Evolutionary conservation across 2,329 filamentous ascomycete species (phyloP).

Genomic region (Fusarium sp.): DNA sequence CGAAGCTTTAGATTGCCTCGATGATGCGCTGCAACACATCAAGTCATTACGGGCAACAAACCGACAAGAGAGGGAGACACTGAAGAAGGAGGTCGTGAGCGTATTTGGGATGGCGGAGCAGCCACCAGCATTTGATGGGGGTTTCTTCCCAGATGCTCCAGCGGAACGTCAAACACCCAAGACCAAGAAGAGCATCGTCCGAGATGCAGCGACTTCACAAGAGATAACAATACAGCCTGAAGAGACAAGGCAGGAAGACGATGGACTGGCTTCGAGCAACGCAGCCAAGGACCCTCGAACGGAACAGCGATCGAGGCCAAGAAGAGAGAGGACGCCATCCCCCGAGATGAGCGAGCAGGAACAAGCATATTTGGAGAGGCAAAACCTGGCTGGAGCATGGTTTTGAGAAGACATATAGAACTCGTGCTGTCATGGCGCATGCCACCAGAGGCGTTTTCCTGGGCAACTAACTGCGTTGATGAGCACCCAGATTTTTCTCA

Average conservation of each 20-base stretch:
- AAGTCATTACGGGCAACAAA: constrained; percentile 34
- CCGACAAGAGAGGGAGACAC: constrained; percentile 27
- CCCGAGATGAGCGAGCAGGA: constrained; percentile 22
- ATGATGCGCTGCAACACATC: constrained; percentile 37
- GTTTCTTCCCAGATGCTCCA: constrained; percentile 16
- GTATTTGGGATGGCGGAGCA: constrained; percentile 34
- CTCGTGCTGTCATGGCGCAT: constrained; percentile 15
- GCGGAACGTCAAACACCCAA: constrained; percentile 7
- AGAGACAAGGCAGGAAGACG: constrained; percentile 18
- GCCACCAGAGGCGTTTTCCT: constrained; percentile 6
- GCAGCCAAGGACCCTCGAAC: not conserved
- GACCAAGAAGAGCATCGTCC: constrained; percentile 13
- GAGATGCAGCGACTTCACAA: constrained; percentile 11
- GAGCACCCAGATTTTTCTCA: not conserved
- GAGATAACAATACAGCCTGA: constrained; percentile 1
- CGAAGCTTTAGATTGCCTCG: constrained; percentile 34
- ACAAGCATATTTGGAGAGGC: constrained; percentile 28
- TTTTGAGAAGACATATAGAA: constrained; percentile 27
- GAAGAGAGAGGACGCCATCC: constrained; percentile 12
- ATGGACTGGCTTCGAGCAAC: not conserved
- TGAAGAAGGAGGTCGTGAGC: constrained; percentile 29
- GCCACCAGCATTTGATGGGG: constrained; percentile 18
- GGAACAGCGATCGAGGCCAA: constrained; percentile 8
- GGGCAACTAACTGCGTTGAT: not conserved
- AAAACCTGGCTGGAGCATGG: constrained; percentile 31